These are phyloP conservation scores for Gardenia jasminoides DNA, from an alignment of 257 asterid genomes.

Conservation along the genomic window DNA sequence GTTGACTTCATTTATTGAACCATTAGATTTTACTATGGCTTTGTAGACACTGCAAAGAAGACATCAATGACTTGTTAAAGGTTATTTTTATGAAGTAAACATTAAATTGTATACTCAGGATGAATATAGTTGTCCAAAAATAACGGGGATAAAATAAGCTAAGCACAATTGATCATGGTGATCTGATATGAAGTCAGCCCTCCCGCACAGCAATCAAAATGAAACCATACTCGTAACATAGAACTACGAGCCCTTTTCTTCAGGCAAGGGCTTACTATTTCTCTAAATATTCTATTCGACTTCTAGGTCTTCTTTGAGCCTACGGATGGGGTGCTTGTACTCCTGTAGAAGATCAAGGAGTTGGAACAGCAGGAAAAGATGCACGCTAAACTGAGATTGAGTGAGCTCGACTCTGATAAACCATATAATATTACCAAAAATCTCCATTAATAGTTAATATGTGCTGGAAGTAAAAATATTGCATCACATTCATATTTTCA, in stretches of 20 bases:
- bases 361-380: not conserved
- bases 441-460: not conserved
- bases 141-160: not conserved
- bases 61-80: not conserved
- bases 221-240: not conserved
- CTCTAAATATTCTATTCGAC: not conserved
- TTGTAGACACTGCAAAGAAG: constrained; percentile 41
- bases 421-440: not conserved
- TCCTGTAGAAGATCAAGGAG: not conserved
- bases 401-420: not conserved
- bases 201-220: not conserved
- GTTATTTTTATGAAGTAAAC: not conserved
- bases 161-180: not conserved
- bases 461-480: not conserved
- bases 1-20: constrained; percentile 58
- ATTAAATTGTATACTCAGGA: not conserved
- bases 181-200: not conserved
- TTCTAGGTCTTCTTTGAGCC: not conserved
- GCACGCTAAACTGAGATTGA: not conserved
- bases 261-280: not conserved
- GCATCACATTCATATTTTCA: not conserved
- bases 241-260: too few species aligned
- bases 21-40: constrained; percentile 37
- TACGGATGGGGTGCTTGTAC: not conserved
- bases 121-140: not conserved